Evolutionary conservation across 805 yeast species (phyloP), one percentile per base, ranked within the genome.

Genomic region (Nakazawaea populi): DNA sequence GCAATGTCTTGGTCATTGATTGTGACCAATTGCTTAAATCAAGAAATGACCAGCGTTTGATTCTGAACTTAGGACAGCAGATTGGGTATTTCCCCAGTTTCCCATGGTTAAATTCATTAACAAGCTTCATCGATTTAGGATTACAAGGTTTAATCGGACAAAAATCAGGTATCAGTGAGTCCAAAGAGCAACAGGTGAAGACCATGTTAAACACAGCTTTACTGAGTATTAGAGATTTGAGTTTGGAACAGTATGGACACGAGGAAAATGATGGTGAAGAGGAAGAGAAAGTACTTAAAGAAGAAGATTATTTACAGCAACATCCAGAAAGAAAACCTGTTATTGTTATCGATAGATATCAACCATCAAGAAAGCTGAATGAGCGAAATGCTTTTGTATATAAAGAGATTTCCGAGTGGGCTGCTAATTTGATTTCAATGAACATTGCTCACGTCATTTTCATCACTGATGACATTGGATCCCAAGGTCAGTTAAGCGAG

Each of bases 81-180:
- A 61, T 90, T 29, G 99, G 99, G 0, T 94, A 94, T 66, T 89
- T 80, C 72, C 99, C 99, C 0, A 84, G 89, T 5, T 94, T 94
- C 65, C 87, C 97, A 27, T 92, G 97, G 96, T 70, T 91, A 54
- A 89, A 89, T 64, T 79, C 86, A 2, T 70, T 91, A 10, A 81
- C 96, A 0, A 80, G 82, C 52, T 83, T 90, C 53, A 70, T 89
- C 44, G 99, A 94, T 68, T 73, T 94, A 59, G 89, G 84, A 49
- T 86, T 87, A 18, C 96, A 89, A 62, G 92, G 97, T 52, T 65
- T 92, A 41, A 89, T 96, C 0, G 99, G 98, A 1, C 97, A 90
- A 63, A 91, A 90, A 62, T 86, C 96, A 3, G 97, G 97, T 1
- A 71, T 91, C 45, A 80, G 91, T 32, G 97, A 91, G 62, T 71